Evolutionary conservation across 2,329 filamentous ascomycete species (phyloP), one percentile per base, ranked within the genome.

Genomic region (Colletotrichum sp.): DNA sequence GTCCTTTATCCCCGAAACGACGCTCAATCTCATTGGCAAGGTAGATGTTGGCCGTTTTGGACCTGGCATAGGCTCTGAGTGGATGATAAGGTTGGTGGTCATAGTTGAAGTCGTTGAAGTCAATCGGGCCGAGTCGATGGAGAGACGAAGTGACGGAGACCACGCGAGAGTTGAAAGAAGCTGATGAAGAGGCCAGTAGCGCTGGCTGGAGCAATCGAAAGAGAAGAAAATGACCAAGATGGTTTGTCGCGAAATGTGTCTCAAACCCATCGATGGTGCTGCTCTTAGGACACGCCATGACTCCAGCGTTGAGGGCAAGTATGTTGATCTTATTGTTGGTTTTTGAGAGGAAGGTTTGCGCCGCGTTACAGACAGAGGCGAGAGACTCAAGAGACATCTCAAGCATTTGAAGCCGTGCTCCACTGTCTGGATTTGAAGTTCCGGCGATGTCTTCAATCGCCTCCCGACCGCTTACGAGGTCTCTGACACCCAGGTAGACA

Each of bases 151-250:
- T 83, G 0, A 90, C 79, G 1, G 82, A 81, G 43, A 92, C 83
- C 4, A 91, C 86, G 1, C 90, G 85, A 0, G 86, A 88, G 7
- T 84, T 79, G 70, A 87, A 89, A 0, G 79, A 77, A 0, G 85
- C 79, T 0, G 84, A 86, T 1, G 83, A 77, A 2, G 84, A 83
- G 0, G 83, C 78, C 0, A 90, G 81, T 3, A 91, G 79, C 0
- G 84, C 79, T 0, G 84, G 80, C 55, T 87, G 87, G n/a, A 92
- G 82, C 0, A 90, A 84, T n/a, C 89, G 83, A 77, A 90, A 88
- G 24, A 92, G 83, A 0, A 91, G 84, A 81, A 91, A 92, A 76
- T 90, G 88, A 8, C 82, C 85, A 0, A 92, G 81, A 77, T 91
- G 85, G 79, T 91, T 91, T 3, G 85, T 87, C 48, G 85, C 89